These are phyloP conservation scores for Macrophomina tecta DNA, from an alignment of 2,329 filamentous ascomycete species.

Conservation along the genomic window DNA sequence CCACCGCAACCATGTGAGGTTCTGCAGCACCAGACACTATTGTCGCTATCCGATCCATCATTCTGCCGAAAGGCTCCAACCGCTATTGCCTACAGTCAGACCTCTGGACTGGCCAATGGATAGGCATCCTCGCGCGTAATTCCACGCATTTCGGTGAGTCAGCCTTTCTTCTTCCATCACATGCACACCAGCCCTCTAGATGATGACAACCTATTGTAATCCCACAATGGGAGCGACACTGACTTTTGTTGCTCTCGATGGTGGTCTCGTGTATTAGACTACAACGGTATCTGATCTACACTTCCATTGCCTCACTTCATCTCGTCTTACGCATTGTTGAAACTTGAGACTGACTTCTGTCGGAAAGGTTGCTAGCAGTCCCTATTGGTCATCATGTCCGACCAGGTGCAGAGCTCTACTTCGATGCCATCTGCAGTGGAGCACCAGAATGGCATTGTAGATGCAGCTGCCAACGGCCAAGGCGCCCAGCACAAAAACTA, in stretches of 20 bases:
- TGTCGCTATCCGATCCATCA: slow-evolving; percentile 7
- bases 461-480: slow-evolving; percentile 15
- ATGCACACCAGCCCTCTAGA: neutral
- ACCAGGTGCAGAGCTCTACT: neutral
- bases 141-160: slow-evolving; percentile 19
- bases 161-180: slow-evolving; percentile 8
- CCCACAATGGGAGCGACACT: slow-evolving; percentile 31
- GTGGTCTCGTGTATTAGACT: slow-evolving; percentile 43
- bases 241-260: slow-evolving; percentile 40
- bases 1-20: slow-evolving; percentile 25
- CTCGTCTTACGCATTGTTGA: neutral
- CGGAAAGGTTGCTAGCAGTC: neutral
- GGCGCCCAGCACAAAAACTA: slow-evolving; percentile 10
- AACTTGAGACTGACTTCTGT: slow-evolving; percentile 8
- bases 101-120: neutral
- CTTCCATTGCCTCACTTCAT: neutral
- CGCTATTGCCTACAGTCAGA: neutral
- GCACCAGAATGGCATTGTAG: slow-evolving; percentile 9
- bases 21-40: slow-evolving; percentile 1
- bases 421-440: neutral
- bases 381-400: slow-evolving; percentile 9
- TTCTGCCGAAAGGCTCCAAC: neutral
- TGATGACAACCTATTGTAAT: slow-evolving; percentile 31
- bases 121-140: neutral
- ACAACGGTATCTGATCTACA: slow-evolving; percentile 48